phyloP scores from a whole-genome alignment of 1,284 basidiomycete species.

The Fistulinella staudtii region DNA sequence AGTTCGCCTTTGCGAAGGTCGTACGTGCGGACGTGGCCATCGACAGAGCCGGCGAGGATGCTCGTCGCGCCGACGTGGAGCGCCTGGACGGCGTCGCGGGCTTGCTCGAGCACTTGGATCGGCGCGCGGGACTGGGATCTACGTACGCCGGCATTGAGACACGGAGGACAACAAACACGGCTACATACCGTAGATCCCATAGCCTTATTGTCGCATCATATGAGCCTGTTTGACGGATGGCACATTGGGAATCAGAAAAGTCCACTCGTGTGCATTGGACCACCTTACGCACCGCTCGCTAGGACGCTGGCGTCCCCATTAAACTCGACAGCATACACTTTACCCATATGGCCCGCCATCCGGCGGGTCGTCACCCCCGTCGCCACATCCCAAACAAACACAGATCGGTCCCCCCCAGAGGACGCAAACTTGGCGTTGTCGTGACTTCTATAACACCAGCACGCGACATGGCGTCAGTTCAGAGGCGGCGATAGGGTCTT shows the following conservation, averaged over 20 bases:
- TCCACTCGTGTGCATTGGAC: neutral
- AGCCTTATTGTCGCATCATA: conserved; percentile 85
- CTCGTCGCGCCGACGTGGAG: conserved; percentile 62
- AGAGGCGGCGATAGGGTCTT: neutral
- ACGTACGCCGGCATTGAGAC: neutral
- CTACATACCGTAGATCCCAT: conserved; percentile 80
- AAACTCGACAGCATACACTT: conserved; percentile 89
- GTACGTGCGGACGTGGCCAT: conserved; percentile 89
- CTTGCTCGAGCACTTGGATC: conserved; percentile 90
- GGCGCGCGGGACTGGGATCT: conserved; percentile 79
- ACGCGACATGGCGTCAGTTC: too few species aligned
- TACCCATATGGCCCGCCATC: conserved; percentile 84
- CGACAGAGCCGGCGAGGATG: conserved; percentile 82
- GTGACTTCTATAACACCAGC: neutral
- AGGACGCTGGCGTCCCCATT: conserved; percentile 82
- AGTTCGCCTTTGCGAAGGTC: conserved; percentile 91
- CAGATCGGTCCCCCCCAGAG: conserved; percentile 88
- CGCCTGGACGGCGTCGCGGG: conserved; percentile 85
- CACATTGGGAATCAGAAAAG: too few species aligned
- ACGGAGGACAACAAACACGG: neutral
- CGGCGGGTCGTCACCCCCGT: conserved; percentile 79
- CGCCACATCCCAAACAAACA: conserved; percentile 95
- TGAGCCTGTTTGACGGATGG: conserved; percentile 50
- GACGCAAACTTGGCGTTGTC: conserved; percentile 82
- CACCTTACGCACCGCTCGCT: conserved; percentile 62